A percentile compares a stretch with the other conserved stretches of the same genome.
These are phyloP conservation scores for Phoma sp. DNA, from an alignment of 2,329 filamentous ascomycete species.

Conservation along the genomic window DNA sequence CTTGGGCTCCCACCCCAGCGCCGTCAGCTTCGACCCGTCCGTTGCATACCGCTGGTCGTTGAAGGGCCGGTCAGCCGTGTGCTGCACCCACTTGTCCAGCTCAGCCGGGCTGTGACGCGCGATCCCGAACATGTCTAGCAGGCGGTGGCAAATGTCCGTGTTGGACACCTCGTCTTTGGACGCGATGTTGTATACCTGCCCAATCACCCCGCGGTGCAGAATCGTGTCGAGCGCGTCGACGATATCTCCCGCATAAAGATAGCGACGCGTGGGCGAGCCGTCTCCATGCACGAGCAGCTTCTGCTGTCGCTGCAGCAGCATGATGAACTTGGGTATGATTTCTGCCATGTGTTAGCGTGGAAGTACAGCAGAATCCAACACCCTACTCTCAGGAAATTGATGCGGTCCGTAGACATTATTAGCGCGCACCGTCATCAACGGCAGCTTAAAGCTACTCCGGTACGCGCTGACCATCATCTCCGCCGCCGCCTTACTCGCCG, in stretches of 20 bases:
- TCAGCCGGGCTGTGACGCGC: conserved; percentile 49
- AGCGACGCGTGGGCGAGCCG: conserved; percentile 75
- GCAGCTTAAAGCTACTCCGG: conserved; percentile 80
- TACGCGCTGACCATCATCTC: conserved; percentile 91
- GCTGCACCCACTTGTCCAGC: conserved; percentile 70
- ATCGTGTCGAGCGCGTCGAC: conserved; percentile 85
- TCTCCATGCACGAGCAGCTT: conserved; percentile 79
- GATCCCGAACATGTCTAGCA: conserved; percentile 69
- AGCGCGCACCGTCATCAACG: conserved; percentile 78
- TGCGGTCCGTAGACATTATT: conserved; percentile 89
- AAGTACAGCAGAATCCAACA: too few relatives aligned
- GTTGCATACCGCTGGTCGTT: conserved; percentile 50
- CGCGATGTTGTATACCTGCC: conserved; percentile 82
- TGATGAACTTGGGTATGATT: conserved; percentile 83
- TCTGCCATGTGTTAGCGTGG: conserved; percentile 57
- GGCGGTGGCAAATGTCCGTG: conserved; percentile 68
- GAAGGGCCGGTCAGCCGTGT: conserved; percentile 77
- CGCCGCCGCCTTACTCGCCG: conserved; percentile 79
- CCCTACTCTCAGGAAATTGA: conserved; percentile 81
- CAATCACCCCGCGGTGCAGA: conserved; percentile 75
- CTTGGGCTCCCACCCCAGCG: conserved; percentile 47
- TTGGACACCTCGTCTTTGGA: conserved; percentile 81
- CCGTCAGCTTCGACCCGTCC: conserved; percentile 47
- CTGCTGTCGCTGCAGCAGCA: conserved; percentile 69
- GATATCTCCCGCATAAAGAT: conserved; percentile 79